Percentiles rank a stretch among this genome's conserved stretches.
Conservation (phyloP, 768 basidiomycete genomes). For the Leccinellum rugosiceps region DNA sequence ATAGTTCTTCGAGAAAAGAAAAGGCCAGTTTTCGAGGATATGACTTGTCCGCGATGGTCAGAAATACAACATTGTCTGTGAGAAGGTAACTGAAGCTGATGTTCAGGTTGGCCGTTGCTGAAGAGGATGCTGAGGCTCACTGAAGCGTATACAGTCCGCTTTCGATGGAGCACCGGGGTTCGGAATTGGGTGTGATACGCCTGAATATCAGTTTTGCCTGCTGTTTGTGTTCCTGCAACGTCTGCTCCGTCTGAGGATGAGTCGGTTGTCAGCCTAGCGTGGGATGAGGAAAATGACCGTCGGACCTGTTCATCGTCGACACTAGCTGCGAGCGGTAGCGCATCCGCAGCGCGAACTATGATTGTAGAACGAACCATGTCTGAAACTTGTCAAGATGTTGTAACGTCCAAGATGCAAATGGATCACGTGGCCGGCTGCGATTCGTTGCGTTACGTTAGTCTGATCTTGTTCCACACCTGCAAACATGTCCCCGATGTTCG, state of each 20-base stretch:
- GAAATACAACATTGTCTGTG: conserved; percentile 88
- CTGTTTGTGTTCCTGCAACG: conserved; percentile 96
- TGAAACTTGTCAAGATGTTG: neutral
- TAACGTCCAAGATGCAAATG: neutral
- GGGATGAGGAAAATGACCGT: neutral
- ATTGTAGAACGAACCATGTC: conserved; percentile 85
- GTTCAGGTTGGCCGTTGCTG: conserved; percentile 4
- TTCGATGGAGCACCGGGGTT: conserved; percentile 96
- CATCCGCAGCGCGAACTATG: conserved; percentile 81
- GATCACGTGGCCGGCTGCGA: too few species aligned
- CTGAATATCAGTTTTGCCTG: conserved; percentile 97
- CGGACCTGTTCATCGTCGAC: conserved; percentile 95
- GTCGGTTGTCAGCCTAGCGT: neutral
- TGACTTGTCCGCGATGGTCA: conserved; percentile 94
- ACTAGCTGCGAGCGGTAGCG: conserved; percentile 88
- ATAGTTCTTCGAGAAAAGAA: conserved; percentile 94
- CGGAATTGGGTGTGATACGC: conserved; percentile 89
- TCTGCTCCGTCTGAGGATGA: conserved; percentile 75
- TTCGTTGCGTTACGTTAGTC: too few species aligned
- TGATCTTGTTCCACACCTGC: too few species aligned
- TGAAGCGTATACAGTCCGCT: conserved; percentile 94
- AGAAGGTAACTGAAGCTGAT: conserved; percentile 79
- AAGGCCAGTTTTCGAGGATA: conserved; percentile 97
- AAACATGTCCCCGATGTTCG: conserved; percentile 50
- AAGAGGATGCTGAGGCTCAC: conserved; percentile 46